These are phyloP conservation scores for Torulaspora indica DNA, from an alignment of 805 yeast species.

Conservation along the genomic window DNA sequence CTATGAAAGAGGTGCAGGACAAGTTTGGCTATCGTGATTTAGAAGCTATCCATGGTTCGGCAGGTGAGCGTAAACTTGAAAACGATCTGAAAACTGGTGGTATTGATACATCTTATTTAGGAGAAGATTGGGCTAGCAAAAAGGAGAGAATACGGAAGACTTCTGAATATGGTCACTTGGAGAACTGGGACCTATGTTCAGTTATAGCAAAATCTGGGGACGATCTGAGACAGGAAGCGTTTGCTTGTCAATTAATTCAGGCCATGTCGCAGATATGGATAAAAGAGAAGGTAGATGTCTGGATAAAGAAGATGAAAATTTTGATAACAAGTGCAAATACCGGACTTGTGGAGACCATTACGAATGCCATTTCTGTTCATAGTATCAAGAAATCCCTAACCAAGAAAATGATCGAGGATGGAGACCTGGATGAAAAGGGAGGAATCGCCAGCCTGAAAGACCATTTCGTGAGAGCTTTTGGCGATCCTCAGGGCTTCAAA, in stretches of 20 bases:
- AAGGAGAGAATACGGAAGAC: conserved; percentile 72
- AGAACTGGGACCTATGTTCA: conserved; percentile 92
- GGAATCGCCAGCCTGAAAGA: conserved; percentile 73
- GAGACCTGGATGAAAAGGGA: conserved; percentile 54
- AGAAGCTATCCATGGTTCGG: conserved; percentile 56
- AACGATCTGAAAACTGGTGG: conserved; percentile 88
- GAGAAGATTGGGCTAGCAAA: conserved; percentile 90
- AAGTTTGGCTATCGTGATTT: conserved; percentile 51
- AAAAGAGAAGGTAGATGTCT: conserved; percentile 59
- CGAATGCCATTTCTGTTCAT: conserved; percentile 89
- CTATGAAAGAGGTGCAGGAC: conserved; percentile 74
- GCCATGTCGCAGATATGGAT: conserved; percentile 86
- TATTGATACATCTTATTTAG: conserved; percentile 57
- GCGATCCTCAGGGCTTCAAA: conserved; percentile 49
- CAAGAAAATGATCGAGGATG: conserved; percentile 59
- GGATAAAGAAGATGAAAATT: conserved; percentile 94
- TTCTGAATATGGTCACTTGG: conserved; percentile 77
- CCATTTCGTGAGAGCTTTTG: conserved; percentile 74
- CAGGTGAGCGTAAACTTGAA: conserved; percentile 88
- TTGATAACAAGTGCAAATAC: conserved; percentile 84
- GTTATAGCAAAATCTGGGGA: conserved; percentile 96
- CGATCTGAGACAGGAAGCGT: conserved; percentile 94
- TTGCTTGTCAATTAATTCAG: conserved; percentile 90
- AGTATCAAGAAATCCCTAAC: conserved; percentile 91
- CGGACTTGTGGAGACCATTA: conserved; percentile 93